Conservation (phyloP, 225 moss, liverwort and hornwort genomes). For the Pseudisothecium myosuroides region DNA sequence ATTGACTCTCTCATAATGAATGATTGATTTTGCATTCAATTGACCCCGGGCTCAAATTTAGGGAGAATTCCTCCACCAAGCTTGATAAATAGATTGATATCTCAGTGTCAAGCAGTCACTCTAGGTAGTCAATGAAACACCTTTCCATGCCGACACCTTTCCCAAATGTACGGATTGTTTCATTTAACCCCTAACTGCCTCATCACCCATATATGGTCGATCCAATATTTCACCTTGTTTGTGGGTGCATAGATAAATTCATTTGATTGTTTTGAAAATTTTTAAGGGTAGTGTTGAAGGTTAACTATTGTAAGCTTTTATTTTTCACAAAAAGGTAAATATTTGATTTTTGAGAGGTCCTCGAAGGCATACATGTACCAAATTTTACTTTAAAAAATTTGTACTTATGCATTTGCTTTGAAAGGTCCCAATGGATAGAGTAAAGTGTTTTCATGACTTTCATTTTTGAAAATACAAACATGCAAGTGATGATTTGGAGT, state of each 20-base stretch:
- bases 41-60: background rate
- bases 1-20: background rate
- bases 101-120: background rate
- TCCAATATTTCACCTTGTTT: fast-evolving
- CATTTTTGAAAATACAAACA: too few species aligned
- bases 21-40: background rate
- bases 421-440: too few species aligned
- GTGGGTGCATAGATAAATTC: too few species aligned
- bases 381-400: too few species aligned
- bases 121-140: background rate
- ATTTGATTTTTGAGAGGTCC: too few species aligned
- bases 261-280: background rate
- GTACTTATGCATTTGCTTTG: too few species aligned
- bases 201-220: background rate
- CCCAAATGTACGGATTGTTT: background rate
- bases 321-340: background rate
- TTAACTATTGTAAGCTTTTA: background rate
- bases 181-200: background rate
- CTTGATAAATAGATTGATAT: background rate
- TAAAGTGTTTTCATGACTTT: too few species aligned
- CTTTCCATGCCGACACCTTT: background rate
- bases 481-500: too few species aligned
- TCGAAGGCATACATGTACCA: too few species aligned
- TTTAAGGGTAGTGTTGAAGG: background rate
- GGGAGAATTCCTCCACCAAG: background rate